Conservation (phyloP, 148 eudicot species). For the Rhododendron vialii region DNA sequence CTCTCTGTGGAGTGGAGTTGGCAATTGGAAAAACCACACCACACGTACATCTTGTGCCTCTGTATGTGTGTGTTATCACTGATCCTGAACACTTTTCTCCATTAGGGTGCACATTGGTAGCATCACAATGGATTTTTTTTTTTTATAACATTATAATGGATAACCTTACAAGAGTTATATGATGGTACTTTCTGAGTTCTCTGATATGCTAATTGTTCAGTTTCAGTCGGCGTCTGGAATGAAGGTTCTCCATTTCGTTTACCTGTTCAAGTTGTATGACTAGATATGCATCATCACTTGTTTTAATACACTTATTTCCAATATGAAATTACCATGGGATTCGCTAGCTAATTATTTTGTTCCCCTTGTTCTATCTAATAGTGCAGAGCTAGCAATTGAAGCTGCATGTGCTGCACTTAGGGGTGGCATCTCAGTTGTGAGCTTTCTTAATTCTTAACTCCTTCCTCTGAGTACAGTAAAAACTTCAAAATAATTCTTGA, state of each 20-base stretch:
- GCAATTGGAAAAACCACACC: not conserved
- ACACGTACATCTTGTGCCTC: not conserved
- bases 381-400: constrained; percentile 73
- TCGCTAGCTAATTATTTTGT: not conserved
- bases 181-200: not conserved
- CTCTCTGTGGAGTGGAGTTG: not conserved
- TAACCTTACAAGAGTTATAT: not conserved
- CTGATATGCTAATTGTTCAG: not conserved
- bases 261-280: not conserved
- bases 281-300: not conserved
- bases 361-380: constrained; percentile 9
- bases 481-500: not conserved
- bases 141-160: not conserved
- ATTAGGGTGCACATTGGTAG: not conserved
- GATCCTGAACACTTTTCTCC: not conserved
- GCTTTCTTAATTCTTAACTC: constrained; percentile 17
- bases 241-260: not conserved
- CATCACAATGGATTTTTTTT: not conserved
- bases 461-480: not conserved
- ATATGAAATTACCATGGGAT: not conserved
- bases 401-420: constrained; percentile 78
- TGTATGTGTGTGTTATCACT: not conserved
- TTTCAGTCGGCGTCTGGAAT: not conserved
- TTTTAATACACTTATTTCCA: not conserved
- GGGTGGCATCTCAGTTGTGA: constrained; percentile 70